phyloP scores from a whole-genome alignment of 1,139 yeast genomes.

The Geotrichum restrictum region DNA sequence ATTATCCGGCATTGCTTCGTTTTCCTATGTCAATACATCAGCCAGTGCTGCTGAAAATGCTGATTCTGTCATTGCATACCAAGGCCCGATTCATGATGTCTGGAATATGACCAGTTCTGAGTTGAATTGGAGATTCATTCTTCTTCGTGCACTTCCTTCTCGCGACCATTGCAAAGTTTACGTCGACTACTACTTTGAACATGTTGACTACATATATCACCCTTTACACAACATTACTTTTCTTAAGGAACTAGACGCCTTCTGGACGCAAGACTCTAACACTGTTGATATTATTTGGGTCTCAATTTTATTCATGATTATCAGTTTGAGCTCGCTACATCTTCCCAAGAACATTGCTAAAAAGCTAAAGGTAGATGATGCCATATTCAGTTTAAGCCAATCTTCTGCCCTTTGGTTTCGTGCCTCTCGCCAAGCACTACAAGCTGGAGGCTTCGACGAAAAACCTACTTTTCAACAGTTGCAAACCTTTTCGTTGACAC shows the following conservation, averaged over 20 bases:
- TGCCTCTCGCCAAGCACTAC: slow-evolving; percentile 32
- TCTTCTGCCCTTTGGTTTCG: slow-evolving; percentile 32
- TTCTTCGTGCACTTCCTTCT: slow-evolving; percentile 15
- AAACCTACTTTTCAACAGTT: slow-evolving; percentile 27
- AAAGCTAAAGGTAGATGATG: slow-evolving; percentile 13
- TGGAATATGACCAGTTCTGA: slow-evolving; percentile 11
- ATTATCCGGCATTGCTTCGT: slow-evolving; percentile 7
- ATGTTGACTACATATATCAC: slow-evolving; percentile 35
- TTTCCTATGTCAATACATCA: slow-evolving; percentile 3
- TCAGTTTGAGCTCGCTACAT: slow-evolving; percentile 33
- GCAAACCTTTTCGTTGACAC: slow-evolving; percentile 36
- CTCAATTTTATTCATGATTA: slow-evolving; percentile 32
- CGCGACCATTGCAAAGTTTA: slow-evolving; percentile 10
- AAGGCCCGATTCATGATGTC: slow-evolving; percentile 8
- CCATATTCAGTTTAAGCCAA: slow-evolving; percentile 26
- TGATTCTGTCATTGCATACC: background rate
- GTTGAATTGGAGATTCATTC: slow-evolving; percentile 8
- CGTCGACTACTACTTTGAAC: slow-evolving; percentile 32
- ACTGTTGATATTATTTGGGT: slow-evolving; percentile 32
- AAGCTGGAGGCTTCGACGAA: slow-evolving; percentile 25
- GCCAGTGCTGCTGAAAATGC: slow-evolving; percentile 2
- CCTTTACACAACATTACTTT: slow-evolving; percentile 35
- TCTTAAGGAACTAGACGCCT: slow-evolving; percentile 25
- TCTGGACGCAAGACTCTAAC: slow-evolving; percentile 24
- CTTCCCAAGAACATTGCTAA: slow-evolving; percentile 33